Evolutionary conservation across 805 yeast species (phyloP).

Genomic region (Middelhovenomyces tepae): DNA sequence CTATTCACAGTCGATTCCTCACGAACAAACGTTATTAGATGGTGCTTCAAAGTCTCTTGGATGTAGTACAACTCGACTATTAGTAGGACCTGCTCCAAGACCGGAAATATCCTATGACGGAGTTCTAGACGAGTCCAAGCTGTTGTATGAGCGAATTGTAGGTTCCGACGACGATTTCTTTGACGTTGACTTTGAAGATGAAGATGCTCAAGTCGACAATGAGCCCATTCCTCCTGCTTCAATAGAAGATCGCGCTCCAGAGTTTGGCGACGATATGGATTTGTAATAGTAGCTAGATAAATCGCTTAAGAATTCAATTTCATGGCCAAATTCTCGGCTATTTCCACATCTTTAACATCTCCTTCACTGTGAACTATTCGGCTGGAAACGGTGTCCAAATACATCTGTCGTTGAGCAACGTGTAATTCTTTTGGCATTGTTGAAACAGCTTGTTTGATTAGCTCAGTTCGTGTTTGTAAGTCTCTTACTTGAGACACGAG

Average conservation of each 20-base stretch:
- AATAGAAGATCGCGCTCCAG: constrained; percentile 15
- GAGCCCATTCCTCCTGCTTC: not conserved
- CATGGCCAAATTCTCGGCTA: too few relatives aligned
- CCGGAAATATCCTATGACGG: constrained; percentile 86
- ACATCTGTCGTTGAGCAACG: too few relatives aligned
- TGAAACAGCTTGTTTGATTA: too few relatives aligned
- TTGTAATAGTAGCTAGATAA: too few relatives aligned
- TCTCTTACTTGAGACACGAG: too few relatives aligned
- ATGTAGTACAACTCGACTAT: too few relatives aligned
- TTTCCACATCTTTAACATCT: too few relatives aligned
- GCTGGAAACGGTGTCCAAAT: too few relatives aligned
- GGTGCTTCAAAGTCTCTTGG: constrained; percentile 1
- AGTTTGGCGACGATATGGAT: constrained; percentile 23
- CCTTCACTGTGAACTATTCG: too few relatives aligned
- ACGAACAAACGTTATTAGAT: constrained; percentile 5
- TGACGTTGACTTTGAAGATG: constrained; percentile 94
- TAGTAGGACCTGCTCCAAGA: constrained; percentile 6
- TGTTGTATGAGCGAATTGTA: constrained; percentile 66
- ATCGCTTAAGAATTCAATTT: too few relatives aligned
- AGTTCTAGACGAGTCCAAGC: constrained; percentile 68
- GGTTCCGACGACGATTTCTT: constrained; percentile 95
- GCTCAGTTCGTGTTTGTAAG: too few relatives aligned
- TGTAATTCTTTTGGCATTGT: too few relatives aligned
- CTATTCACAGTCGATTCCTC: constrained; percentile 42
- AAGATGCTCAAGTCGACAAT: constrained; percentile 46